A percentile compares a stretch with the other conserved stretches of the same genome.
Evolutionary conservation across 2,329 filamentous ascomycete species (phyloP).

Genomic region (Colletotrichum sp.): DNA sequence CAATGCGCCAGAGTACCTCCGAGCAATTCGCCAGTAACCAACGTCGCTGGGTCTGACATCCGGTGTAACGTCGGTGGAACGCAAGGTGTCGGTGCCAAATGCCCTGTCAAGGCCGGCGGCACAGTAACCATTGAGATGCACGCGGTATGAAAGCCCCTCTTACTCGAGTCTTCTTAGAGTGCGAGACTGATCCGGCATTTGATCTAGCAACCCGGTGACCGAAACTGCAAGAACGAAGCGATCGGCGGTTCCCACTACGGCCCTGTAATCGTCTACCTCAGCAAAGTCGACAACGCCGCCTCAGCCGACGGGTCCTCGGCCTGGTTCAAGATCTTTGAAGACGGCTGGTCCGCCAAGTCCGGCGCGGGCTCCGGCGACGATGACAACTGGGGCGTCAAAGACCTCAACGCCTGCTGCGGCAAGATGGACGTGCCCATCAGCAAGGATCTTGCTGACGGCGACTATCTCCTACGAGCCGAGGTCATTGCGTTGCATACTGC

Average conservation of each 20-base stretch:
- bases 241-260: constrained; percentile 61
- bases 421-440: constrained; percentile 45
- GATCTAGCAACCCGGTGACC: constrained; percentile 49
- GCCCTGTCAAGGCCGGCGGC: constrained; percentile 50
- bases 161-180: not conserved
- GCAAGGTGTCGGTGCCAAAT: constrained; percentile 42
- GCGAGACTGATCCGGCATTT: not conserved
- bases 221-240: constrained; percentile 50
- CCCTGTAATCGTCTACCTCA: constrained; percentile 57
- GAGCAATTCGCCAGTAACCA: constrained; percentile 56
- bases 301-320: constrained; percentile 45
- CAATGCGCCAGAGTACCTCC: constrained; percentile 53
- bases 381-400: constrained; percentile 51
- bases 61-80: constrained; percentile 49
- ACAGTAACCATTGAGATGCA: constrained; percentile 64
- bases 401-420: constrained; percentile 43
- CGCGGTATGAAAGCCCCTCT: constrained; percentile 33
- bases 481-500: constrained; percentile 53
- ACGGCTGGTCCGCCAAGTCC: constrained; percentile 42
- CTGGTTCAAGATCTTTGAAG: constrained; percentile 61
- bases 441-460: constrained; percentile 34
- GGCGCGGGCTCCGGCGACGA: constrained; percentile 41
- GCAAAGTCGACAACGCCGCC: constrained; percentile 52
- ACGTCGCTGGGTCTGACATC: constrained; percentile 45
- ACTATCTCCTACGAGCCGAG: constrained; percentile 54